Percentiles rank a stretch among this genome's conserved stretches.
phyloP scores from a whole-genome alignment of 179 eudicot species.

The Pouteria campechiana region DNA sequence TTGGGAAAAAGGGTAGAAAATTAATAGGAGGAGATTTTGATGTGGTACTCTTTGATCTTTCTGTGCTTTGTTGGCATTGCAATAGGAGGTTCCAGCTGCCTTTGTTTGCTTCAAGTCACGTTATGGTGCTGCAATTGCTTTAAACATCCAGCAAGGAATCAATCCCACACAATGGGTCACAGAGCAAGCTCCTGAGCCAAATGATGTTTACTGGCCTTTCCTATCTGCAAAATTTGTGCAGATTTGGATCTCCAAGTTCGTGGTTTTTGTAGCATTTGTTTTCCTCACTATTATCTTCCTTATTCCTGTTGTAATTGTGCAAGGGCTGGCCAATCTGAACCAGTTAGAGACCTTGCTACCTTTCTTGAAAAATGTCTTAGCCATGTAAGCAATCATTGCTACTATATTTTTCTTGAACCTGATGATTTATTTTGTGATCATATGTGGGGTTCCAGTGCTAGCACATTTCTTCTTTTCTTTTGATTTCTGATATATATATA shows the following conservation, averaged over 20 bases:
- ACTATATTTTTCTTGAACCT: neutral
- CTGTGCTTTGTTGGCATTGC: constrained; percentile 2
- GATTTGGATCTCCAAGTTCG: constrained; percentile 57
- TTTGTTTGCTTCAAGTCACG: constrained; percentile 84
- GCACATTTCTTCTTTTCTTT: too few species aligned
- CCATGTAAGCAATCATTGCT: constrained; percentile 35
- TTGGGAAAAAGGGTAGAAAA: too few species aligned
- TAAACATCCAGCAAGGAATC: constrained; percentile 62
- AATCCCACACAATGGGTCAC: constrained; percentile 89
- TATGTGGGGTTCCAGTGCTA: too few species aligned
- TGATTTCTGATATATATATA: too few species aligned
- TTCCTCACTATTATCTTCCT: constrained; percentile 58
- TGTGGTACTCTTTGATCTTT: neutral
- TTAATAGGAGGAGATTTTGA: too few species aligned
- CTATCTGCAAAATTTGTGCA: constrained; percentile 65
- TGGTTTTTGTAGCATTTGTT: constrained; percentile 32
- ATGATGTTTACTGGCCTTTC: constrained; percentile 90
- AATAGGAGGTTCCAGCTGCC: constrained; percentile 88
- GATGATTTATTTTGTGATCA: too few species aligned
- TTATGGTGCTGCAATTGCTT: constrained; percentile 59
- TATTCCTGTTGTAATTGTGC: constrained; percentile 66
- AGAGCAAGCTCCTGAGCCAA: constrained; percentile 88
- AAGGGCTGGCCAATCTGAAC: constrained; percentile 76
- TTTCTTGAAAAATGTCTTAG: constrained; percentile 45
- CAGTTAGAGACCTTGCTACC: constrained; percentile 76